These are phyloP conservation scores for Annona squamosa DNA, from an alignment of 164 flowering plant species.

Conservation along the genomic window DNA sequence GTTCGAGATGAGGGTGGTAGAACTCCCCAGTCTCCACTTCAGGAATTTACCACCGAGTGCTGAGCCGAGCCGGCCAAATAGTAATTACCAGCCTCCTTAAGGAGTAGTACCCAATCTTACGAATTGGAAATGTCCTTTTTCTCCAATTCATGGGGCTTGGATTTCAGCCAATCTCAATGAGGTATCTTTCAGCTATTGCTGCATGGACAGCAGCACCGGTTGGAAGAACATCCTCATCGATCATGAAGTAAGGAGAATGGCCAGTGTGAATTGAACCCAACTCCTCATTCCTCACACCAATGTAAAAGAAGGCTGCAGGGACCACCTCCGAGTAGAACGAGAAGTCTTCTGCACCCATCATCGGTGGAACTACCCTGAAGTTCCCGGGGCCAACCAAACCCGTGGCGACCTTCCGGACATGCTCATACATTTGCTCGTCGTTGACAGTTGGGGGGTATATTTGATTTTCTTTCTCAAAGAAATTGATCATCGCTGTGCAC, in stretches of 20 bases:
- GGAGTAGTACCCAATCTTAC: no score
- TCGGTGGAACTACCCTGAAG: conserved; percentile 42
- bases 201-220: conserved; percentile 82
- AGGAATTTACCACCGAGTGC: background rate
- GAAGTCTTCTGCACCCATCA: conserved; percentile 96
- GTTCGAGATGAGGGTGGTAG: background rate
- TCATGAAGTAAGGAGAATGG: conserved; percentile 78
- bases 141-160: background rate
- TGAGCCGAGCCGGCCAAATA: background rate
- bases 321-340: conserved; percentile 71
- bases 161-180: conserved; percentile 33
- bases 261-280: conserved; percentile 57
- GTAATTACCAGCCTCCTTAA: background rate
- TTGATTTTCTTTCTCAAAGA: conserved; percentile 48
- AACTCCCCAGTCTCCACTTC: background rate
- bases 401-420: conserved; percentile 49
- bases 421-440: conserved; percentile 54
- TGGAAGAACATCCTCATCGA: conserved; percentile 73
- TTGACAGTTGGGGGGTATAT: conserved; percentile 81
- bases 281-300: conserved; percentile 72
- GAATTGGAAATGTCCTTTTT: background rate
- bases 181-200: conserved; percentile 72
- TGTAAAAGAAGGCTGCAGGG: conserved; percentile 71
- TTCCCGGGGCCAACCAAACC: conserved; percentile 52
- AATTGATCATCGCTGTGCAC: conserved; percentile 68